Evolutionary conservation across 176 grass and related monocot genomes (phyloP), one percentile per base, ranked within the genome.

Genomic region (Eleusine coracana): DNA sequence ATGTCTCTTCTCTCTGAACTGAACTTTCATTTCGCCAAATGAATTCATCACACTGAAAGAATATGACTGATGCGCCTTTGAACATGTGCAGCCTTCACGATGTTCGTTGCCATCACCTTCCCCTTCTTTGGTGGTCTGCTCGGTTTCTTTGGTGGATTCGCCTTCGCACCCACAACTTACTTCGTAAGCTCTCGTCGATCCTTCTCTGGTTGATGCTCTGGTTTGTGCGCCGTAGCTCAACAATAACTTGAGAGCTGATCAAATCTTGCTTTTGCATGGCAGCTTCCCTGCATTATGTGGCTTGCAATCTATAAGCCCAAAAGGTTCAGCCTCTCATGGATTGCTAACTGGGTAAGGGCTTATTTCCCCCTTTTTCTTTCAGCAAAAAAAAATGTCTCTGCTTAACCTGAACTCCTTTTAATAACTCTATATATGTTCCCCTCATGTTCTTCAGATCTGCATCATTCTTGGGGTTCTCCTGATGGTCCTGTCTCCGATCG

Each of bases 221-320:
- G 9, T 0, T 27, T 0, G 1, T 23, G 6, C n/a, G 27, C 7
- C 20, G 1, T 23, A 59, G 7, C 51, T 29, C 25, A 17, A 27
- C 40, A 44, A 7, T 25, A 40, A 27, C 0, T 39, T 37, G 12
- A 75, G 70, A 56, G 45, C 17, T 85, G 44, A 80, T 7, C 5
- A 11, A 16, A 56, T 20, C 5, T 29, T 25, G 7, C 52, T 56
- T 80, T 10, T 80, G 78, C 63, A n/a, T 85, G 45, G 23, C 81
- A 97, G 94, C 92, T 97, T 60, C 94, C 94, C 5, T 97, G 94
- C 73, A 66, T 94, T 63, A 94, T 97, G 88, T 97, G 94, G 94
- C 87, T 97, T 11, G 81, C 80, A 40, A 92, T 97, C 77, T 92
- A 90, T 89, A 97, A 94, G 73, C 94, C 94, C 3, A 97, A 10